phyloP scores from a whole-genome alignment of 805 yeast genomes.

The Ogataea ramenticola region DNA sequence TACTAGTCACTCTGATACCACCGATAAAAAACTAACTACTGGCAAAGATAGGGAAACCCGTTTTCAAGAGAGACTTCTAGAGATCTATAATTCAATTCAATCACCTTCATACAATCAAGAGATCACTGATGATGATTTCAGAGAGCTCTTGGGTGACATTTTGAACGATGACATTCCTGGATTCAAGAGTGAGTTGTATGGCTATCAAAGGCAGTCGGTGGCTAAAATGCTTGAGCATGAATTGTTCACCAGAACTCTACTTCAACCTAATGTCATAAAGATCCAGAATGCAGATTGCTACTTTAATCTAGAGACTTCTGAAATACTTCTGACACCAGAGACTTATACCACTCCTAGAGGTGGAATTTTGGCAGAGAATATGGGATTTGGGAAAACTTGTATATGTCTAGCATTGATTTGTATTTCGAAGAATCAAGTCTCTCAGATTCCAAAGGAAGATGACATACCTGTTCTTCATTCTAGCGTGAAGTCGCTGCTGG shows the following conservation, averaged over 20 bases:
- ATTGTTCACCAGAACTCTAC: slow-evolving; percentile 17
- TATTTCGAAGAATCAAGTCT: slow-evolving; percentile 43
- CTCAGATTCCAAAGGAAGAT: slow-evolving; percentile 33
- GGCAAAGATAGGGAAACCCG: too few species aligned
- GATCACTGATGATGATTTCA: slow-evolving; percentile 12
- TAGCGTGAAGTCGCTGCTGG: slow-evolving; percentile 23
- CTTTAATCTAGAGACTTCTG: slow-evolving; percentile 30
- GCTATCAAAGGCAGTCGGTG: slow-evolving; percentile 55
- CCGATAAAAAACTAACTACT: too few species aligned
- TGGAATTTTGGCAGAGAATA: slow-evolving; percentile 59
- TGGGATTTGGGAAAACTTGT: slow-evolving; percentile 62
- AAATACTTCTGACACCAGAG: slow-evolving; percentile 31
- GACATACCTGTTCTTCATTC: slow-evolving; percentile 12
- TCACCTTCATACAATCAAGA: slow-evolving; percentile 22
- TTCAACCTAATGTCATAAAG: slow-evolving; percentile 16
- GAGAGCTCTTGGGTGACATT: slow-evolving; percentile 15
- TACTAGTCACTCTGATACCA: too few species aligned
- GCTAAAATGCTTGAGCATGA: slow-evolving; percentile 55
- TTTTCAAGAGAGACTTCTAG: slow-evolving; percentile 18
- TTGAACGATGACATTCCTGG: slow-evolving; percentile 33
- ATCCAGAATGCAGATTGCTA: slow-evolving; percentile 5
- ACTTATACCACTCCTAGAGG: slow-evolving; percentile 45
- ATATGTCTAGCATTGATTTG: slow-evolving; percentile 53
- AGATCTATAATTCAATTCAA: slow-evolving; percentile 28
- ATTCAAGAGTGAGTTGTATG: slow-evolving; percentile 42